phyloP scores from a whole-genome alignment of 257 asterid species.

The Forsythia suspensa region DNA sequence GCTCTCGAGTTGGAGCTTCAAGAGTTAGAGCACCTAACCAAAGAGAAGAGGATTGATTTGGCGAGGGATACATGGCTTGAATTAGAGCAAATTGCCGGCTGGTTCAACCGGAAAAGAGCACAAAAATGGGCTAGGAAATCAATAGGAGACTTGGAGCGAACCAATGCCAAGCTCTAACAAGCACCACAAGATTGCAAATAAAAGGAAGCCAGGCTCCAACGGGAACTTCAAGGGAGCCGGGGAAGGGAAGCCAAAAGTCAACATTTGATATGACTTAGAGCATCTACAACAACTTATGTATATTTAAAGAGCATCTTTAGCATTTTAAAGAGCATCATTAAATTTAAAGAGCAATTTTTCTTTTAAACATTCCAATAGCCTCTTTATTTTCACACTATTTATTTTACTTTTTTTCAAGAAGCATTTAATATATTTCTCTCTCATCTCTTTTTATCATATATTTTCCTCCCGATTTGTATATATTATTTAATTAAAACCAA shows the following conservation, averaged over 20 bases:
- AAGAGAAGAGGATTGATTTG: constrained; percentile 19
- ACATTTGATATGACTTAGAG: no score
- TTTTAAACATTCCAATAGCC: no score
- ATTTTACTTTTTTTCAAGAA: no score
- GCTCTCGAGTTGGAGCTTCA: constrained; percentile 19
- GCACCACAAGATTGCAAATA: constrained; percentile 1
- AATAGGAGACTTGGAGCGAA: constrained; percentile 10
- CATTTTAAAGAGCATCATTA: no score
- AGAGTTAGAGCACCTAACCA: constrained; percentile 23
- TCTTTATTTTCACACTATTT: no score
- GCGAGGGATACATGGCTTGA: constrained; percentile 27
- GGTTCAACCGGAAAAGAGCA: constrained; percentile 22
- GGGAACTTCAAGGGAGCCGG: constrained; percentile 15
- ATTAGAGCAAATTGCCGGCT: constrained; percentile 31
- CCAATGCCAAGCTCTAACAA: constrained; percentile 16
- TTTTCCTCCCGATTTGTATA: no score
- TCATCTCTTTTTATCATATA: no score
- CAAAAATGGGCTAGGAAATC: constrained; percentile 15
- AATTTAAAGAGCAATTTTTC: no score
- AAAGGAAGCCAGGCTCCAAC: constrained; percentile 12
- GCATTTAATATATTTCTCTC: no score
- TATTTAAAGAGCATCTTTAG: no score
- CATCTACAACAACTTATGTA: no score
- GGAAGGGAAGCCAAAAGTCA: neutral
- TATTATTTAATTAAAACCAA: no score